phyloP scores from a whole-genome alignment of 2,329 filamentous ascomycete species.

The Xylaria sp. region DNA sequence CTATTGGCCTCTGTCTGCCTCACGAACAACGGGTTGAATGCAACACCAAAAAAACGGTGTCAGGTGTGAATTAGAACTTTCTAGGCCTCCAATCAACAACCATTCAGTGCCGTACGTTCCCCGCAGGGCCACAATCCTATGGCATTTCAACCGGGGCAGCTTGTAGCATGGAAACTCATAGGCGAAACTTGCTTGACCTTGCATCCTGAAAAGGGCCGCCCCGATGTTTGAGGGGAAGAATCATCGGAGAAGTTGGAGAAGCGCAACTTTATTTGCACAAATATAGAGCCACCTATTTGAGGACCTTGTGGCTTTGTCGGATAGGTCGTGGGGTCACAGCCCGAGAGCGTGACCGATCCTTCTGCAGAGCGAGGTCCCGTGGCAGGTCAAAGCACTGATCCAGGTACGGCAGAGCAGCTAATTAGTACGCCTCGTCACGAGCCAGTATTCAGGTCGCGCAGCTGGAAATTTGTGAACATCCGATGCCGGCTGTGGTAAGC shows the following conservation, averaged over 20 bases:
- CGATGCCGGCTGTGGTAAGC: constrained; percentile 22
- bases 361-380: constrained; percentile 17
- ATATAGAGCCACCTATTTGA: constrained; percentile 12
- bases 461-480: constrained; percentile 17
- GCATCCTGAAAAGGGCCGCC: neutral
- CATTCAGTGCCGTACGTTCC: constrained; percentile 36
- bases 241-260: constrained; percentile 1
- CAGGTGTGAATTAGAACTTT: constrained; percentile 42
- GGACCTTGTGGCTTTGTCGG: neutral
- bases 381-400: neutral
- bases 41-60: constrained; percentile 37
- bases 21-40: constrained; percentile 18
- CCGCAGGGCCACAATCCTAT: constrained; percentile 18
- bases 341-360: constrained; percentile 17
- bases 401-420: neutral
- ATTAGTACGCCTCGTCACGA: constrained; percentile 19
- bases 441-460: constrained; percentile 7
- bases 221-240: neutral
- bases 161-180: constrained; percentile 10
- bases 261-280: constrained; percentile 8
- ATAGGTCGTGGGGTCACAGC: constrained; percentile 12
- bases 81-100: constrained; percentile 36
- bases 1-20: constrained; percentile 27
- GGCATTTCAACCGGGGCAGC: constrained; percentile 7
- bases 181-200: constrained; percentile 5